A percentile compares a stretch with the other conserved stretches of the same genome.
Conservation (phyloP, 2,329 filamentous ascomycete species). For the Piedraia hortae region DNA sequence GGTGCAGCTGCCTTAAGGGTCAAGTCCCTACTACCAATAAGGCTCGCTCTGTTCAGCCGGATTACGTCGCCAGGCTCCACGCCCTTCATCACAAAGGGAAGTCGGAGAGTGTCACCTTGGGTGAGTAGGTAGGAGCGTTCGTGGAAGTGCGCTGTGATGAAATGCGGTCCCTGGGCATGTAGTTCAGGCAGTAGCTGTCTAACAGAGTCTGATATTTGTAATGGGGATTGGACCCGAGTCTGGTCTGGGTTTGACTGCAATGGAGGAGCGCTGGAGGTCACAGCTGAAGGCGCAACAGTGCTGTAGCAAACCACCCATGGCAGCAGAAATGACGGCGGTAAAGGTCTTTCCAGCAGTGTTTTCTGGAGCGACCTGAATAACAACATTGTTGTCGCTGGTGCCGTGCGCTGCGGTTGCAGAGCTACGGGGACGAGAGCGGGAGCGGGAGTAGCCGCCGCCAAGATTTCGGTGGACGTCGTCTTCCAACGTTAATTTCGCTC, state of each 20-base stretch:
- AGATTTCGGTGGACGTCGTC: background rate
- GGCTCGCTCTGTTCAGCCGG: slow-evolving; percentile 58
- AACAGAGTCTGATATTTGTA: slow-evolving; percentile 31
- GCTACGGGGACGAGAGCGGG: too few species aligned
- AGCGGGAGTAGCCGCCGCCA: background rate
- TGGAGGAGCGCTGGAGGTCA: too few species aligned
- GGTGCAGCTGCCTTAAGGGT: slow-evolving; percentile 51
- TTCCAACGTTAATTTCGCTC: background rate
- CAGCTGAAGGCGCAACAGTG: slow-evolving; percentile 12
- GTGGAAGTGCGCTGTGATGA: slow-evolving; percentile 57
- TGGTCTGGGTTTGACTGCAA: too few species aligned
- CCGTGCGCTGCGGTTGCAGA: too few species aligned
- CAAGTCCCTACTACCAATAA: slow-evolving; percentile 67
- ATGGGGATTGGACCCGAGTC: too few species aligned
- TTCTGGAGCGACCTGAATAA: slow-evolving; percentile 29
- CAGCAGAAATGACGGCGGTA: slow-evolving; percentile 26
- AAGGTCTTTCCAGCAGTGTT: slow-evolving; percentile 28
- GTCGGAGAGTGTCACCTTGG: slow-evolving; percentile 20
- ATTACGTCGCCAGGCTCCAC: slow-evolving; percentile 52
- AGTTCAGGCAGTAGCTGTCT: slow-evolving; percentile 40
- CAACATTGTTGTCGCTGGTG: too few species aligned
- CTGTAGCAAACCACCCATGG: slow-evolving; percentile 22
- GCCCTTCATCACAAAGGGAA: slow-evolving; percentile 23
- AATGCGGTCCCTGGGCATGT: slow-evolving; percentile 44
- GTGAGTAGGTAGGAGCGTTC: slow-evolving; percentile 56